phyloP scores from a whole-genome alignment of 2,329 filamentous ascomycete species.

The Chaetomium olivaceum region DNA sequence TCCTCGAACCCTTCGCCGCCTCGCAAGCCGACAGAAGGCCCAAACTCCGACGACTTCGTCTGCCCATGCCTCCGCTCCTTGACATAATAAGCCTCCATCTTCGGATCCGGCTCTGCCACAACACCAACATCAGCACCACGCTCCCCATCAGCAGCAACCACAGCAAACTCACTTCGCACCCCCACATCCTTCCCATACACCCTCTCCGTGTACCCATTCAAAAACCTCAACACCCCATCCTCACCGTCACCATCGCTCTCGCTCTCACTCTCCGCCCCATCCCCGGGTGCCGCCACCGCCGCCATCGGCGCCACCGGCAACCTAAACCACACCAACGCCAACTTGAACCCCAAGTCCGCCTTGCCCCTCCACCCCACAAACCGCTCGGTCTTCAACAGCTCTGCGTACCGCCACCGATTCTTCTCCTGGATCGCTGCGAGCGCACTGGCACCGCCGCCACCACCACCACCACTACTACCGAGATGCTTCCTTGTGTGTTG shows the following conservation, averaged over 20 bases:
- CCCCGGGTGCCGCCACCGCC: conserved; percentile 36
- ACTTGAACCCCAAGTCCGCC: conserved; percentile 41
- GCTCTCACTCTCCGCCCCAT: conserved; percentile 6
- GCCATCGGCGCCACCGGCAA: conserved; percentile 46
- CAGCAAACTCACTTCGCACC: conserved; percentile 20
- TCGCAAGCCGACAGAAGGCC: conserved; percentile 15
- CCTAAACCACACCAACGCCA: conserved; percentile 51
- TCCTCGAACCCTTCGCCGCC: conserved; percentile 23
- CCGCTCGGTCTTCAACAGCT: conserved; percentile 18
- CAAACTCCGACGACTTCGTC: neutral
- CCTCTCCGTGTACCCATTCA: conserved; percentile 28
- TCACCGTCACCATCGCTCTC: conserved; percentile 17
- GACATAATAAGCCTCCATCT: conserved; percentile 26
- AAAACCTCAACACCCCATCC: conserved; percentile 23
- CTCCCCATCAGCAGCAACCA: neutral
- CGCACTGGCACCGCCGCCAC: neutral
- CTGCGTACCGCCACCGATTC: conserved; percentile 21
- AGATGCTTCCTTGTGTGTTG: too few species aligned
- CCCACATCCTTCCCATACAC: conserved; percentile 22
- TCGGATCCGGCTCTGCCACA: conserved; percentile 25
- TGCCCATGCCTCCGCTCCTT: neutral
- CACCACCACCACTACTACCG: too few species aligned
- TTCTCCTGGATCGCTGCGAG: conserved; percentile 25
- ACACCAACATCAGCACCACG: neutral
- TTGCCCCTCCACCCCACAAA: conserved; percentile 22